These are phyloP conservation scores for Syzygium aqueum DNA, from an alignment of 345 rosid genomes.

Conservation along the genomic window DNA sequence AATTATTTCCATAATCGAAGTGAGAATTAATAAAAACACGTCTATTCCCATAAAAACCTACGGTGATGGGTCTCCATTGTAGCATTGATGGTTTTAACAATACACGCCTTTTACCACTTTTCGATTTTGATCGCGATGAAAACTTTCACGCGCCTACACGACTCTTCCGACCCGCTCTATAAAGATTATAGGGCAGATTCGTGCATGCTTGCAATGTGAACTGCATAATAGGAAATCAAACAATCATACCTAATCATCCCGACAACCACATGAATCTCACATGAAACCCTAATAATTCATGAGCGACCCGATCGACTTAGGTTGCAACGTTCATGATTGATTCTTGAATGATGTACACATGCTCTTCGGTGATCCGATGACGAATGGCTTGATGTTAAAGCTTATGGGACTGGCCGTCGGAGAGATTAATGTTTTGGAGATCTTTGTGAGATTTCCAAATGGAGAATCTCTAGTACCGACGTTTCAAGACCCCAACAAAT, in stretches of 20 bases:
- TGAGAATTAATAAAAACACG: background rate
- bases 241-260: background rate
- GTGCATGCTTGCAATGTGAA: background rate
- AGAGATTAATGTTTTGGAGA: background rate
- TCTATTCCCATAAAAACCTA: background rate
- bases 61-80: no score
- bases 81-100: background rate
- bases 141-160: fast-evolving
- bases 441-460: background rate
- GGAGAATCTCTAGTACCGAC: background rate
- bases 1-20: background rate
- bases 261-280: background rate
- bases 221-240: background rate
- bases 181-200: background rate
- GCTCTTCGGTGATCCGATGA: background rate
- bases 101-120: background rate
- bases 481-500: background rate
- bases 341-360: background rate
- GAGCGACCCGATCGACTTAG: background rate
- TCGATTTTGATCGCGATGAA: background rate
- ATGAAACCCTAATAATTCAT: background rate
- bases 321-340: background rate
- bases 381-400: background rate
- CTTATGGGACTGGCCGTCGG: background rate
- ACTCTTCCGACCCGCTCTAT: background rate